Conservation (phyloP, 495 filamentous ascomycete species). For the Tuber aestivum region DNA sequence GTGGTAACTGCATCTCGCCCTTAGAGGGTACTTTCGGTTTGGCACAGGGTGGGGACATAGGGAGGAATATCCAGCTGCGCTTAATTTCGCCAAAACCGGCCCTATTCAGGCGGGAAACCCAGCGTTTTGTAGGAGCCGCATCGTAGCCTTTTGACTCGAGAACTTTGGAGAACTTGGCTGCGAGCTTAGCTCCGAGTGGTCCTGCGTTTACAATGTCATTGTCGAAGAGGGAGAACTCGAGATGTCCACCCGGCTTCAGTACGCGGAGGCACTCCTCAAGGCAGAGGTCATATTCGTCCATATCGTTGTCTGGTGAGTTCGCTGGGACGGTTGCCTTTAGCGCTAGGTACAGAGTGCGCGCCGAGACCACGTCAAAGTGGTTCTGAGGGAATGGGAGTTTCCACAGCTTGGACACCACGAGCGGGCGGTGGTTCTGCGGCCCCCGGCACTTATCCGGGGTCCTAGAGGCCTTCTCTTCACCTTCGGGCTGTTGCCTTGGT, state of each 20-base stretch:
- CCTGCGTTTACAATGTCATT: constrained; percentile 81
- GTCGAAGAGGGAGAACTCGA: constrained; percentile 86
- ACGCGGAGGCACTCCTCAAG: constrained; percentile 80
- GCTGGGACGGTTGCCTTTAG: constrained; percentile 59
- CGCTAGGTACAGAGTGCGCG: constrained; percentile 75
- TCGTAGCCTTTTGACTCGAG: constrained; percentile 86
- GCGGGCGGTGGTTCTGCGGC: constrained; percentile 77
- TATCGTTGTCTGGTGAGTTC: constrained; percentile 26
- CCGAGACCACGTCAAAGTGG: constrained; percentile 88
- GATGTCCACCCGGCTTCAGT: constrained; percentile 83
- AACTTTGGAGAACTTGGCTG: constrained; percentile 81
- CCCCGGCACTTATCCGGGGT: constrained; percentile 49
- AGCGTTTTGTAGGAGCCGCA: constrained; percentile 69
- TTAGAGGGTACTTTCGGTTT: constrained; percentile 53
- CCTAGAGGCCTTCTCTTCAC: constrained; percentile 19
- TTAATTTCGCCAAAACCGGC: constrained; percentile 72
- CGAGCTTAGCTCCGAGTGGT: constrained; percentile 66
- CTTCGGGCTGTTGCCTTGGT: constrained; percentile 43
- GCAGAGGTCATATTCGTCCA: constrained; percentile 82
- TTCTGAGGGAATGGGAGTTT: constrained; percentile 78
- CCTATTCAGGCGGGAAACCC: constrained; percentile 64
- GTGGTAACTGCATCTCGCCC: constrained; percentile 44
- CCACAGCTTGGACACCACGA: constrained; percentile 67
- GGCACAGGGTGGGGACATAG: constrained; percentile 61
- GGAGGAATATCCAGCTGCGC: constrained; percentile 83